Evolutionary conservation across 176 grass and related monocot species (phyloP), one percentile per base, ranked within the genome.

Genomic region (Poa pratensis): DNA sequence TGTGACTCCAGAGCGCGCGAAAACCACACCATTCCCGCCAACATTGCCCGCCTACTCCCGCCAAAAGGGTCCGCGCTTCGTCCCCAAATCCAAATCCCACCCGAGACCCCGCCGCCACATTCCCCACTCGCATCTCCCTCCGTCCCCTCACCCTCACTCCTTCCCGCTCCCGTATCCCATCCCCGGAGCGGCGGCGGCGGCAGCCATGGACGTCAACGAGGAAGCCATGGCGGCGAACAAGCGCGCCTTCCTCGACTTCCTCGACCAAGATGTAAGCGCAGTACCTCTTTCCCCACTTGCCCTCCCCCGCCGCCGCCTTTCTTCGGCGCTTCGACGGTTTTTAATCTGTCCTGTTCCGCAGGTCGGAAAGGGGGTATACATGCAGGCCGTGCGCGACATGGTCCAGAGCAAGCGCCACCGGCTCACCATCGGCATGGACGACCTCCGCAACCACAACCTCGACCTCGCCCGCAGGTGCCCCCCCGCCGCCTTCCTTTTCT

Each of bases 121-220:
- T 66, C 80, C 75, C 75, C 83, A 55, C 78, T 61, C 78, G 71
- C 71, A 74, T 15, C 46, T 16, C 24, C 2, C 15, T 51, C 28
- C 9, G 4, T 12, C 3, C 42, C 28, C 42, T 22, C 52, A 18
- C 30, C 7, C 17, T 50, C 27, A 76, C 54, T 30, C 35, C 6
- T 11, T 53, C 23, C 6, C 63, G 40, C 12, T 42, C 64, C 10
- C 18, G 22, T 54, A 23, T 6, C 39, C 54, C 49, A 9, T 83
- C 84, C 16, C 73, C 45, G 78, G 17, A 53, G 7, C 65, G 13
- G 12, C 69, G 40, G 66, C 66, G 64, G 72, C 79, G 73, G 85
- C 63, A 59, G 85, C 77, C 86, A 99, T 99, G 96, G 96, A 99
- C 73, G 85, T 94, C 80, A 99, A 99, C 93, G 96, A 99, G 85